Evolutionary conservation across 805 yeast species (phyloP).

Genomic region (Sugiyamaella valdiviana): DNA sequence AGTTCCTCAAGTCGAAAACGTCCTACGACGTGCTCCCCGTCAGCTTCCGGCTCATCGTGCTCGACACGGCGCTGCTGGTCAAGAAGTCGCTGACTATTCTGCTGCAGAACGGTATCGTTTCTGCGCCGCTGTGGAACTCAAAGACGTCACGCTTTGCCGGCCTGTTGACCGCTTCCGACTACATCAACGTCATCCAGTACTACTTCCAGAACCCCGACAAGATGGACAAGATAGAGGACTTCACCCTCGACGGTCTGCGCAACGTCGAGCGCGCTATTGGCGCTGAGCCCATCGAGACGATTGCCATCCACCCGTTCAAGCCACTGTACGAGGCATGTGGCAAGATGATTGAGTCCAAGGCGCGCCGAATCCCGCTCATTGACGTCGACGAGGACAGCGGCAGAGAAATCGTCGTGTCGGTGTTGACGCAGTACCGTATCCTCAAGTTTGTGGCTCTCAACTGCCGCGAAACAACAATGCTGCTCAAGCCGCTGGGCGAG

Average conservation of each 20-base stretch:
- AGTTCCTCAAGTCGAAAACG: constrained; percentile 80
- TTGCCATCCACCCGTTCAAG: constrained; percentile 84
- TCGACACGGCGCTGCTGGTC: constrained; percentile 84
- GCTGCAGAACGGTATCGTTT: constrained; percentile 87
- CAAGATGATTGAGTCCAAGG: constrained; percentile 79
- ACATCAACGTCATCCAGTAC: constrained; percentile 90
- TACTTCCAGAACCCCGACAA: constrained; percentile 82
- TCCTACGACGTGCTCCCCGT: constrained; percentile 97
- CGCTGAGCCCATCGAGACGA: constrained; percentile 77
- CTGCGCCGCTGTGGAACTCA: constrained; percentile 96
- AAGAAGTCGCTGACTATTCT: constrained; percentile 86
- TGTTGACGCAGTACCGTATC: constrained; percentile 92
- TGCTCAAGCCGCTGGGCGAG: constrained; percentile 67
- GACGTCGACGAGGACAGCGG: constrained; percentile 90
- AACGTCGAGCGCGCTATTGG: constrained; percentile 86
- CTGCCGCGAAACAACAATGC: constrained; percentile 86
- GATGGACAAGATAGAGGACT: constrained; percentile 77
- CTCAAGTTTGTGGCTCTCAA: constrained; percentile 91
- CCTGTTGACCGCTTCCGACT: constrained; percentile 82
- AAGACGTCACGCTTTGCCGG: constrained; percentile 89
- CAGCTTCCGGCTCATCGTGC: constrained; percentile 82
- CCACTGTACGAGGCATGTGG: constrained; percentile 89
- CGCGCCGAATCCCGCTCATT: constrained; percentile 88
- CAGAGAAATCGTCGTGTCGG: constrained; percentile 91
- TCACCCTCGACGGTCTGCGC: constrained; percentile 76